These are phyloP conservation scores for Barnettozyma botsteinii DNA, from an alignment of 805 yeast species.

Conservation along the genomic window DNA sequence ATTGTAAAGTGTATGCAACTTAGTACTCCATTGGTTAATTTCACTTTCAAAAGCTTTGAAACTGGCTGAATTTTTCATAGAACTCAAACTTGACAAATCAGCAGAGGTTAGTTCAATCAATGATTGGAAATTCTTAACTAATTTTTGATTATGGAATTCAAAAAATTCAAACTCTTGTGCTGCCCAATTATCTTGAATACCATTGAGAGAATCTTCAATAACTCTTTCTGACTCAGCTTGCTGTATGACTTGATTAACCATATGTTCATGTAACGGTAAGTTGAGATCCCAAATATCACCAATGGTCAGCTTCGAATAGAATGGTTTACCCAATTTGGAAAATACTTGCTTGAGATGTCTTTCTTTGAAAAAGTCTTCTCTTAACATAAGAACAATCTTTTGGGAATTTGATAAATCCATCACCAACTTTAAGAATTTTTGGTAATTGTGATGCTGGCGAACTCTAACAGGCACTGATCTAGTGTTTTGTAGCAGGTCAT, in stretches of 20 bases:
- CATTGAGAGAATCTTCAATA: slow-evolving; percentile 49
- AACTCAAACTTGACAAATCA: slow-evolving; percentile 53
- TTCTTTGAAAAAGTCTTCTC: slow-evolving; percentile 49
- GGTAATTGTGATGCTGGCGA: slow-evolving; percentile 66
- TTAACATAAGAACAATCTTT: slow-evolving; percentile 37
- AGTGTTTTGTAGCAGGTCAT: slow-evolving; percentile 40
- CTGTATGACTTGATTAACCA: slow-evolving; percentile 43
- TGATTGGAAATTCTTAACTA: slow-evolving; percentile 64
- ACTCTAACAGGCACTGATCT: slow-evolving; percentile 51
- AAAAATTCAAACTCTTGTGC: slow-evolving; percentile 44
- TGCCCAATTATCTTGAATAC: slow-evolving; percentile 54
- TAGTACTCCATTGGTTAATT: slow-evolving; percentile 47
- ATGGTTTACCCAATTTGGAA: slow-evolving; percentile 23
- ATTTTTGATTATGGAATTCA: slow-evolving; percentile 44
- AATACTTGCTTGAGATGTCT: slow-evolving; percentile 63
- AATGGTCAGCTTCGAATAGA: slow-evolving; percentile 11
- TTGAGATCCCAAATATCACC: slow-evolving; percentile 56
- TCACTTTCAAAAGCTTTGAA: slow-evolving; percentile 56
- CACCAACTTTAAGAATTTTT: slow-evolving; percentile 43
- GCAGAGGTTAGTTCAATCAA: slow-evolving; percentile 54
- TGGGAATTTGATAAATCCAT: slow-evolving; percentile 27
- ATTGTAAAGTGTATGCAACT: slow-evolving; percentile 43
- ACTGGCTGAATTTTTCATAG: slow-evolving; percentile 68
- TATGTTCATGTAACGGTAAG: slow-evolving; percentile 37
- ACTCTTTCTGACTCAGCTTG: slow-evolving; percentile 70